Percentiles rank a stretch among this genome's conserved stretches.
Evolutionary conservation across 768 basidiomycete genomes (phyloP).

Genomic region (Wakefieldia striispora): DNA sequence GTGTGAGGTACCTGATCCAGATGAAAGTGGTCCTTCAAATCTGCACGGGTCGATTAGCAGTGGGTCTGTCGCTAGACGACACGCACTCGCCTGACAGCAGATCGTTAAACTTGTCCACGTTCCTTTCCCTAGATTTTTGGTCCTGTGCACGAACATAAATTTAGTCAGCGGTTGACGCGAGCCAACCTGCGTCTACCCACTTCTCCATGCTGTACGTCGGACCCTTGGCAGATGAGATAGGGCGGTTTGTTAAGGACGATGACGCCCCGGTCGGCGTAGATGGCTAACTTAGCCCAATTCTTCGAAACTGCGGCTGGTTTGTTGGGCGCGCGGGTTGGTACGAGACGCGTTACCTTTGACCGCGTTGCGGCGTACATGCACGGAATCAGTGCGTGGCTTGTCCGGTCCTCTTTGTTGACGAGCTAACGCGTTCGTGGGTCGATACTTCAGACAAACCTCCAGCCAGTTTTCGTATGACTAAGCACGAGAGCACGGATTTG

Average conservation of each 20-base stretch:
- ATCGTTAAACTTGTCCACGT: conserved; percentile 35
- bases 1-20: conserved; percentile 41
- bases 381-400: neutral
- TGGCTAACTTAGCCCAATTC: conserved; percentile 33
- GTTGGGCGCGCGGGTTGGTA: neutral
- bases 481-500: neutral
- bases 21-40: conserved; percentile 31
- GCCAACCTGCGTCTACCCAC: conserved; percentile 15
- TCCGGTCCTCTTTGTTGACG: neutral
- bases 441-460: too few species aligned
- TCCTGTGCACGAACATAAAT: conserved; percentile 9
- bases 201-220: conserved; percentile 22
- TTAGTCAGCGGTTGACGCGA: neutral
- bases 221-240: conserved; percentile 52
- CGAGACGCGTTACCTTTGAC: conserved; percentile 19
- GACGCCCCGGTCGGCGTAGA: conserved; percentile 55
- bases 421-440: too few species aligned
- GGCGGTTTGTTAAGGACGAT: conserved; percentile 62
- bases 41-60: conserved; percentile 13
- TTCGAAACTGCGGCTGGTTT: conserved; percentile 11
- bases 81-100: conserved; percentile 34
- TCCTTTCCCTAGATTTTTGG: conserved; percentile 21
- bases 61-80: conserved; percentile 2
- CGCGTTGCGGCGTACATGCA: conserved; percentile 20
- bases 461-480: conserved; percentile 5